These are phyloP conservation scores for Lactifluus pinguis DNA, from an alignment of 768 basidiomycete genomes.

Conservation along the genomic window DNA sequence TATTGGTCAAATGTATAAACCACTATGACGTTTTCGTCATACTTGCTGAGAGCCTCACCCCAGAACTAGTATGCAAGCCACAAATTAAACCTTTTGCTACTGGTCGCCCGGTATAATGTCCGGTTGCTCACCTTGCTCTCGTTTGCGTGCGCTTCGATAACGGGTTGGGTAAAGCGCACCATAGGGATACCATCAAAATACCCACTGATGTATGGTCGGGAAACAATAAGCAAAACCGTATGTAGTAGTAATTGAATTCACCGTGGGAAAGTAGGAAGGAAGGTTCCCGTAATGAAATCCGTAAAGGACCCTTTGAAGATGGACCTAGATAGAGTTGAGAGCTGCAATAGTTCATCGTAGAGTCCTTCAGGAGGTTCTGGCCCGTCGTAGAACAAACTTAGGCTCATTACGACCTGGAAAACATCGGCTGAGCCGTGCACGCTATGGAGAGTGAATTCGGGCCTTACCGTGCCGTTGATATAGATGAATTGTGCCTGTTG, in stretches of 20 bases:
- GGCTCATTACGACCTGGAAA: too few species aligned
- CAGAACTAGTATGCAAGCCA: constrained; percentile 31
- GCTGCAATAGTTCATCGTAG: constrained; percentile 38
- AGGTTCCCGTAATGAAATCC: constrained; percentile 25
- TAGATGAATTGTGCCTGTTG: not conserved
- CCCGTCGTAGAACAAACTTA: constrained; percentile 43
- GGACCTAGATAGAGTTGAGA: constrained; percentile 29
- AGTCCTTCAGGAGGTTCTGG: constrained; percentile 37
- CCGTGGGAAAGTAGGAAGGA: constrained; percentile 22
- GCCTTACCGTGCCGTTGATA: not conserved
- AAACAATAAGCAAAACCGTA: too few species aligned
- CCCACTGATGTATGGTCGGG: not conserved
- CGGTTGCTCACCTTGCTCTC: not conserved
- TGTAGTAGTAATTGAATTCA: not conserved
- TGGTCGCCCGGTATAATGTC: too few species aligned
- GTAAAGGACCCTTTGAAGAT: constrained; percentile 32
- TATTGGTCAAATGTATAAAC: constrained; percentile 28
- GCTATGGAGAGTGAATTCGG: too few species aligned
- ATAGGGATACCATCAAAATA: constrained; percentile 1
- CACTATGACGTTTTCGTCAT: constrained; percentile 32
- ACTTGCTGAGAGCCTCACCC: constrained; percentile 29
- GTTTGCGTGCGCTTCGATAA: constrained; percentile 3
- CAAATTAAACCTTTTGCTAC: too few species aligned
- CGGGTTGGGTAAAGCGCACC: not conserved
- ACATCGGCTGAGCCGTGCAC: too few species aligned